Percentiles rank a stretch among this genome's conserved stretches.
Conservation (phyloP, 75 land plant species). For the Selaginella moellendorffii region DNA sequence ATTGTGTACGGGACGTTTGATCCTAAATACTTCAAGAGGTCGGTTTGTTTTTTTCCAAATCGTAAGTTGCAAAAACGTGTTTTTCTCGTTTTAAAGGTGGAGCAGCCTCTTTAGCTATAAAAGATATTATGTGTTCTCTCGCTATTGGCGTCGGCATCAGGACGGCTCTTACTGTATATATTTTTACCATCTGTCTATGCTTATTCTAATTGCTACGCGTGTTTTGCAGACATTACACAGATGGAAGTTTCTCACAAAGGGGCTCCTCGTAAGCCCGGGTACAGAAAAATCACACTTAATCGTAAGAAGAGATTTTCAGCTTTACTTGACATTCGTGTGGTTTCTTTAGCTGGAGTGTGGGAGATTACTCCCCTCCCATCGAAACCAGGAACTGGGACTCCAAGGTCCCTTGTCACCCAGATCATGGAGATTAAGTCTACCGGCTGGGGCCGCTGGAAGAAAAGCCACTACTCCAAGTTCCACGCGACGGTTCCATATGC, state of each 20-base stretch:
- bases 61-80: not conserved
- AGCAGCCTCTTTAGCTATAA: conserved; percentile 11
- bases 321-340: not conserved
- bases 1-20: conserved; percentile 82
- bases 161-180: conserved; percentile 30
- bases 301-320: conserved; percentile 34
- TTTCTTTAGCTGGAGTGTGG: conserved; percentile 44
- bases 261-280: conserved; percentile 53
- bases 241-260: conserved; percentile 9
- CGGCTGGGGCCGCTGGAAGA: conserved; percentile 68
- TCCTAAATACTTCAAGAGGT: conserved; percentile 57
- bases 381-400: conserved; percentile 15
- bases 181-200: not conserved
- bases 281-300: conserved; percentile 45
- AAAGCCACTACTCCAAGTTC: conserved; percentile 34
- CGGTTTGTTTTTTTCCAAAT: not conserved
- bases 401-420: conserved; percentile 55
- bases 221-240: not conserved
- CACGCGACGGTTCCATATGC: conserved; percentile 55
- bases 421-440: conserved; percentile 53
- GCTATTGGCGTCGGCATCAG: conserved; percentile 30
- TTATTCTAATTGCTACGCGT: not conserved
- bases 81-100: conserved; percentile 10
- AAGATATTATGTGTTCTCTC: conserved; percentile 24
- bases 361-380: conserved; percentile 44